A percentile compares a stretch with the other conserved stretches of the same genome.
phyloP scores from a whole-genome alignment of 2,329 filamentous ascomycete species.

The Coleophoma crateriformis region DNA sequence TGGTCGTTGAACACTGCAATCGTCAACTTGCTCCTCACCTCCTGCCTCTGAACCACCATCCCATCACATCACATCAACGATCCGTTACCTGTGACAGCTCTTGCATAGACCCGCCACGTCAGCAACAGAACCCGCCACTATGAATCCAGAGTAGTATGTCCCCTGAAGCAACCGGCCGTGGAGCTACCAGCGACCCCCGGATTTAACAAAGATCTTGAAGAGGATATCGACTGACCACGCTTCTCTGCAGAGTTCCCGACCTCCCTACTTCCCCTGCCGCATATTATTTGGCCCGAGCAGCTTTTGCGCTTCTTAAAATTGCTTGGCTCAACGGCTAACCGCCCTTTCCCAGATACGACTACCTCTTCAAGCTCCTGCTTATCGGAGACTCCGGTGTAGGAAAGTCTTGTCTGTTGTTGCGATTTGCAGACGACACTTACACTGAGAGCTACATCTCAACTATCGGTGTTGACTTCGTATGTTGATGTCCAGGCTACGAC shows the following conservation, averaged over 20 bases:
- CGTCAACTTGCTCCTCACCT: conserved; percentile 3
- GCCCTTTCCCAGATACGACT: conserved; percentile 78
- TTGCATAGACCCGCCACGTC: not conserved
- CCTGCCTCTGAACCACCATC: conserved; percentile 8
- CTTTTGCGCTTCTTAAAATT: too few relatives aligned
- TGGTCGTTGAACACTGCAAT: conserved; percentile 12
- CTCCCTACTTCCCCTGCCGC: not conserved
- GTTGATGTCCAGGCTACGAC: conserved; percentile 25
- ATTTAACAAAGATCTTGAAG: conserved; percentile 13
- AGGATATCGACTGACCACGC: conserved; percentile 11
- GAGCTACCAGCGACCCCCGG: conserved; percentile 9
- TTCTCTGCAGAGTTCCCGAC: conserved; percentile 13
- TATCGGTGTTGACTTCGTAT: conserved; percentile 97
- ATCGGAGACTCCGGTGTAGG: conserved; percentile 99
- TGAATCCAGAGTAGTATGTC: conserved; percentile 92
- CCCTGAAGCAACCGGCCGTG: conserved; percentile 19
- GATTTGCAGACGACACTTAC: conserved; percentile 98
- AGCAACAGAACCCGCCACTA: conserved; percentile 38
- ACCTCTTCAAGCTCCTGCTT: conserved; percentile 99
- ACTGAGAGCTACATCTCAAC: conserved; percentile 99
- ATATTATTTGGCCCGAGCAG: too few relatives aligned
- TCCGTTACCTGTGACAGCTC: conserved; percentile 2
- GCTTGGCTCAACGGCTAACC: too few relatives aligned
- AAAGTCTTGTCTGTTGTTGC: conserved; percentile 97
- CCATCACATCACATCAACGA: conserved; percentile 10